phyloP scores from a whole-genome alignment of 352 stramenopile species.

The Phytophthora pluvialis region DNA sequence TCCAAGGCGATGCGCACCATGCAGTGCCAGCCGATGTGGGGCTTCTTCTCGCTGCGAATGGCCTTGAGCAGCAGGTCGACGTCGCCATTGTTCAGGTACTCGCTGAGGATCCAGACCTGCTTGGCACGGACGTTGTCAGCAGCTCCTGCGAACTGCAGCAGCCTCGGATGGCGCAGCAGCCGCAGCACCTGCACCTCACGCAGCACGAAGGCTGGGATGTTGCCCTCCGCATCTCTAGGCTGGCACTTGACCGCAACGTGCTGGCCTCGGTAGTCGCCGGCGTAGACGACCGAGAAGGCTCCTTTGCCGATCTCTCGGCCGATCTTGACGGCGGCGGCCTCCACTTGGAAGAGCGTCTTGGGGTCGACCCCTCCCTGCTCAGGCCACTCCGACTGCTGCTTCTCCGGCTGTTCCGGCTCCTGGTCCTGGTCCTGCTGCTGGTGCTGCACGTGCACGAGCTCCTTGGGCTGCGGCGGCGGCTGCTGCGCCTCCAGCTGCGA shows the following conservation, averaged over 20 bases:
- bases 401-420: constrained; percentile 25
- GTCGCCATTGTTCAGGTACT: constrained; percentile 81
- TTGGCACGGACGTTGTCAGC: constrained; percentile 73
- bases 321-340: constrained; percentile 69
- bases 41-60: constrained; percentile 50
- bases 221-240: constrained; percentile 74
- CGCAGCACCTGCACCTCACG: constrained; percentile 80
- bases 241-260: constrained; percentile 88
- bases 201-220: constrained; percentile 77
- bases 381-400: constrained; percentile 31
- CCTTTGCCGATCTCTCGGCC: constrained; percentile 86
- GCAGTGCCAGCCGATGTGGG: constrained; percentile 66
- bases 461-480: constrained; percentile 11
- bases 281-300: constrained; percentile 84
- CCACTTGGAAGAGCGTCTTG: constrained; percentile 59
- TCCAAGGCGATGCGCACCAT: constrained; percentile 79
- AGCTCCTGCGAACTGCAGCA: constrained; percentile 80
- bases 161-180: constrained; percentile 68
- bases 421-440: constrained; percentile 31
- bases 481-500: constrained; percentile 34
- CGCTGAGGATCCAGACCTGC: constrained; percentile 86
- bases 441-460: constrained; percentile 13
- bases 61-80: constrained; percentile 70
- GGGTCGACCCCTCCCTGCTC: constrained; percentile 24
- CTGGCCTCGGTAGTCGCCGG: constrained; percentile 73